phyloP scores from a whole-genome alignment of 2,329 filamentous ascomycete species.

The Didymosphaeria variabile region DNA sequence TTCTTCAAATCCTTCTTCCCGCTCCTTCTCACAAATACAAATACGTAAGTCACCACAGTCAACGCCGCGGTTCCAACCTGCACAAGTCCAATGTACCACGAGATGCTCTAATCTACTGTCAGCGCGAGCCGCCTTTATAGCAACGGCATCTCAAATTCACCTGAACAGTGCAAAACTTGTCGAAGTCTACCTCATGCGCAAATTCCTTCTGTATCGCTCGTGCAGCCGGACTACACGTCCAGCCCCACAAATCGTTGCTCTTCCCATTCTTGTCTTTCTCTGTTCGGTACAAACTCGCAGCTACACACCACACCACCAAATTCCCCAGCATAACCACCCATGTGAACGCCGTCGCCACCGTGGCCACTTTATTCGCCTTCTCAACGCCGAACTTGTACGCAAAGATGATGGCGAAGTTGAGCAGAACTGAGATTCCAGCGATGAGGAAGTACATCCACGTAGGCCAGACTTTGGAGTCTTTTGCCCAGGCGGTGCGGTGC shows the following conservation, averaged over 20 bases:
- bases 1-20: constrained; percentile 42
- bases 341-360: constrained; percentile 38
- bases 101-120: constrained; percentile 34
- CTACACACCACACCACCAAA: constrained; percentile 48
- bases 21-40: constrained; percentile 36
- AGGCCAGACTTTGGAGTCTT: constrained; percentile 49
- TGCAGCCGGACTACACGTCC: constrained; percentile 50
- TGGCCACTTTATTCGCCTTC: constrained; percentile 44
- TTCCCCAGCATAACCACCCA: constrained; percentile 43
- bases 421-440: constrained; percentile 38
- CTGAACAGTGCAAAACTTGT: constrained; percentile 49
- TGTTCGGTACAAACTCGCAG: constrained; percentile 45
- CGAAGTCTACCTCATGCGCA: constrained; percentile 46
- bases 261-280: constrained; percentile 49
- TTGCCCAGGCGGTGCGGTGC: constrained; percentile 51
- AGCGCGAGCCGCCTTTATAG: constrained; percentile 13
- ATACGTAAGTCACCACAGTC: constrained; percentile 39
- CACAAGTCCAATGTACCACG: constrained; percentile 48
- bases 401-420: constrained; percentile 48
- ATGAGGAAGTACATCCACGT: constrained; percentile 53
- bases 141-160: constrained; percentile 25
- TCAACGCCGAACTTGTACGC: constrained; percentile 43
- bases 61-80: constrained; percentile 44
- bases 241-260: constrained; percentile 54
- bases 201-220: constrained; percentile 50